These are phyloP conservation scores for Globisporangium lucens DNA, from an alignment of 352 stramenopile genomes.

Conservation along the genomic window DNA sequence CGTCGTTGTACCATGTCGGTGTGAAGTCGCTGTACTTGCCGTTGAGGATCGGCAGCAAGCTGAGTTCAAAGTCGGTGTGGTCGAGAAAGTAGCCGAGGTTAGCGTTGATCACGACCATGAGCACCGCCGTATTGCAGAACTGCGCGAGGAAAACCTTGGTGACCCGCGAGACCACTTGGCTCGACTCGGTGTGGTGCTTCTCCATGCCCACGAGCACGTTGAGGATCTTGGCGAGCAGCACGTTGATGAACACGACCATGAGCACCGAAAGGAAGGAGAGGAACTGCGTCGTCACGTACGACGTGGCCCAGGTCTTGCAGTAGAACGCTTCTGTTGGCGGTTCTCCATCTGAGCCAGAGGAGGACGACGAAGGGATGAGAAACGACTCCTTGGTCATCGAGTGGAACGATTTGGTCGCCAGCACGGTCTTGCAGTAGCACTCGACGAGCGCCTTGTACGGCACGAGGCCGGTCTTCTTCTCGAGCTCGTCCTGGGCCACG, in stretches of 20 bases:
- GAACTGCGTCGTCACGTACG: slow-evolving; percentile 64
- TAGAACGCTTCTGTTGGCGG: slow-evolving; percentile 32
- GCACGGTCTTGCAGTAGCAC: slow-evolving; percentile 72
- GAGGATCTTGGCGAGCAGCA: slow-evolving; percentile 60
- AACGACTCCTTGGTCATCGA: slow-evolving; percentile 65
- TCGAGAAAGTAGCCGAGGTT: slow-evolving; percentile 71
- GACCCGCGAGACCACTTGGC: slow-evolving; percentile 65
- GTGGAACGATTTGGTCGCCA: slow-evolving; percentile 49
- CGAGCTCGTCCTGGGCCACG: slow-evolving; percentile 67
- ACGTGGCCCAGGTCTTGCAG: slow-evolving; percentile 68
- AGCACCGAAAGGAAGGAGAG: slow-evolving; percentile 62
- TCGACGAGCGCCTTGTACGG: slow-evolving; percentile 77
- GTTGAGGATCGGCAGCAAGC: slow-evolving; percentile 47
- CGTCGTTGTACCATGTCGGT: slow-evolving; percentile 72
- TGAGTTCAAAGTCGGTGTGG: slow-evolving; percentile 25
- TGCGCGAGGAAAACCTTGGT: slow-evolving; percentile 78
- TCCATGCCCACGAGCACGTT: slow-evolving; percentile 69
- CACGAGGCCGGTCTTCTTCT: slow-evolving; percentile 43
- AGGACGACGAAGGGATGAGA: not conserved
- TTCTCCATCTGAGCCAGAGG: slow-evolving; percentile 7
- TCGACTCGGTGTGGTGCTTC: slow-evolving; percentile 77
- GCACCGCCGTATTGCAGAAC: slow-evolving; percentile 79
- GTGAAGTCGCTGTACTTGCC: slow-evolving; percentile 82
- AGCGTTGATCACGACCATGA: slow-evolving; percentile 79
- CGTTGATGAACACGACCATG: slow-evolving; percentile 69